phyloP scores from a whole-genome alignment of 1,284 basidiomycete genomes.

The Schizophyllum commune region DNA sequence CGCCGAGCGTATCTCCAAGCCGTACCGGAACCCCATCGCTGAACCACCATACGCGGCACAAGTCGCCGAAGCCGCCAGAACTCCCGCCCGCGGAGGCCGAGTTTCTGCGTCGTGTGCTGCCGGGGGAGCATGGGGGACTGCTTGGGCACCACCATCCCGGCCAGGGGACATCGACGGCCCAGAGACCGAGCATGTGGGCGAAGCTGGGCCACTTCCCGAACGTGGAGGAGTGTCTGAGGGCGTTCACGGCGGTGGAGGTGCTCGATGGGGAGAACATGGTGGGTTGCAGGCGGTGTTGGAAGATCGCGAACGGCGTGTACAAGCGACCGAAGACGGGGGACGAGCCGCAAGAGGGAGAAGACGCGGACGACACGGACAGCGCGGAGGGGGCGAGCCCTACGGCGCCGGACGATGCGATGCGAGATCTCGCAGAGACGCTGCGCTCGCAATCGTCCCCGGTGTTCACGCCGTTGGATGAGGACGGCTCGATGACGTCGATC shows the following conservation, averaged over 20 bases:
- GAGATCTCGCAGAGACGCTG: background rate
- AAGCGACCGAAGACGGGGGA: constrained; percentile 18
- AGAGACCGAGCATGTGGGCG: constrained; percentile 30
- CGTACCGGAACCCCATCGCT: constrained; percentile 13
- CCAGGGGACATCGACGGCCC: constrained; percentile 13
- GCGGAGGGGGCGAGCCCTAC: constrained; percentile 17
- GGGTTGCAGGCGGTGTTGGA: constrained; percentile 91
- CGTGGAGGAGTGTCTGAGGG: constrained; percentile 68
- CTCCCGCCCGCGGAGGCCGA: constrained; percentile 45
- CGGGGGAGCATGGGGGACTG: constrained; percentile 10
- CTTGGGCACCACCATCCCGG: constrained; percentile 11
- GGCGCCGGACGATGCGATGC: constrained; percentile 1
- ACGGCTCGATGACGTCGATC: background rate
- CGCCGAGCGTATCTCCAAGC: constrained; percentile 7
- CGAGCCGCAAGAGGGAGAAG: constrained; percentile 23
- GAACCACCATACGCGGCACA: constrained; percentile 20
- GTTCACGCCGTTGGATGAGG: constrained; percentile 11
- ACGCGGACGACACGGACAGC: constrained; percentile 26
- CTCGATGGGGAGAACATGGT: constrained; percentile 92
- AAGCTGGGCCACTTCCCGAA: constrained; percentile 46
- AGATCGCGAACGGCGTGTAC: constrained; percentile 63
- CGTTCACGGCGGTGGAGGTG: constrained; percentile 87
- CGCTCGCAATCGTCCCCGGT: constrained; percentile 6
- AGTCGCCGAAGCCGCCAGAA: constrained; percentile 44
- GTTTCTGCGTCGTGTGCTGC: constrained; percentile 48